Conservation (phyloP, 495 filamentous ascomycete genomes). For the Rusavskia elegans region DNA sequence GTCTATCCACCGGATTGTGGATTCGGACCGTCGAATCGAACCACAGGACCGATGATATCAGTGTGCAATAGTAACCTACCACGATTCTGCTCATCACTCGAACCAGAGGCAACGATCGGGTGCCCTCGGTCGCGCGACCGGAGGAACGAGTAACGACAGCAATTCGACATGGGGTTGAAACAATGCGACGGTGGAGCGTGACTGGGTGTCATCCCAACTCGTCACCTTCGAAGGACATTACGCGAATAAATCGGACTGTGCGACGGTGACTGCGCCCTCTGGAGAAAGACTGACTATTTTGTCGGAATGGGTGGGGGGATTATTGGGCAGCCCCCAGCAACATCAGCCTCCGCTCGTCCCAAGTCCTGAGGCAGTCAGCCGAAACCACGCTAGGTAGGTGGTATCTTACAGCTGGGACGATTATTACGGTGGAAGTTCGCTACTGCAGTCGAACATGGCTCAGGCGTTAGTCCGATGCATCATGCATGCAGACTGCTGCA, state of each 20-base stretch:
- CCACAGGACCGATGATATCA: neutral
- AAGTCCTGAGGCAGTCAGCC: neutral
- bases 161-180: too few species aligned
- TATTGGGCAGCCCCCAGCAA: too few species aligned
- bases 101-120: neutral
- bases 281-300: too few species aligned
- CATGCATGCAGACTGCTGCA: neutral
- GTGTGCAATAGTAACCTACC: neutral
- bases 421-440: neutral
- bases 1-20: neutral
- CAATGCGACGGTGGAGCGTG: neutral
- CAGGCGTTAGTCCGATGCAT: neutral
- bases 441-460: conserved; percentile 1
- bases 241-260: neutral
- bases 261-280: neutral
- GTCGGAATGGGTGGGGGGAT: too few species aligned
- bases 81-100: neutral
- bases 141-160: neutral
- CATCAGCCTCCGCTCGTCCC: too few species aligned
- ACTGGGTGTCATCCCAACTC: neutral
- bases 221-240: too few species aligned
- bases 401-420: neutral
- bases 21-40: neutral
- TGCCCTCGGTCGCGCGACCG: neutral
- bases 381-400: neutral